Evolutionary conservation across 305 asterid species (phyloP).

Genomic region (Striga hermonthica): DNA sequence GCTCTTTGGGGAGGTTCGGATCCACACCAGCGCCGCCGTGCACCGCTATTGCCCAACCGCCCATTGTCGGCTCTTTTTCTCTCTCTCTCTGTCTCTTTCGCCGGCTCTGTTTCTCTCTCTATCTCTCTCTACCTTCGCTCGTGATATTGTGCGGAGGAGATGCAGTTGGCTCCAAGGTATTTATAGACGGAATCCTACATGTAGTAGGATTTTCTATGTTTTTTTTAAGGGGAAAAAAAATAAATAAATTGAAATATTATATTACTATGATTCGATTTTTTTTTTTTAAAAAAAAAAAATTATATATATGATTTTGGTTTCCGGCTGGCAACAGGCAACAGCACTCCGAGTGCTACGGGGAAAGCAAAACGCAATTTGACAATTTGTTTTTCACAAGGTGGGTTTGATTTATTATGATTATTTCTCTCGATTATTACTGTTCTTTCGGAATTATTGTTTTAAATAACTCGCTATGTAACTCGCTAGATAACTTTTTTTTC

Average conservation of each 20-base stretch:
- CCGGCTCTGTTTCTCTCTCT: not conserved
- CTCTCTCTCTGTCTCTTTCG: conserved; percentile 24
- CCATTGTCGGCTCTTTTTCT: conserved; percentile 41
- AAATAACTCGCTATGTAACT: too few species aligned
- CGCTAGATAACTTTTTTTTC: too few species aligned
- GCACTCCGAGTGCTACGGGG: too few species aligned
- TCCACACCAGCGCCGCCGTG: conserved; percentile 99
- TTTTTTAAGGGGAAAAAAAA: not conserved
- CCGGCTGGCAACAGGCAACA: too few species aligned
- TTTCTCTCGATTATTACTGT: too few species aligned
- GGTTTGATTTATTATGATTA: too few species aligned
- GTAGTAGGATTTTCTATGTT: not conserved
- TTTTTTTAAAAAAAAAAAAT: not conserved
- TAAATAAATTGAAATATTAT: not conserved
- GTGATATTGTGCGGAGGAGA: conserved; percentile 5
- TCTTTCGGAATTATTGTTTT: too few species aligned
- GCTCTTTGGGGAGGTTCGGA: conserved; percentile 76
- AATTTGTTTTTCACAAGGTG: too few species aligned
- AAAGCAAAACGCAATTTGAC: too few species aligned
- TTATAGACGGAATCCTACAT: not conserved
- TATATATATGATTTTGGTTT: too few species aligned
- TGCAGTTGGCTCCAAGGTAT: not conserved
- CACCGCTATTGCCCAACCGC: conserved; percentile 95
- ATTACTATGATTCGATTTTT: not conserved
- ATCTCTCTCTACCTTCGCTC: not conserved